phyloP scores from a whole-genome alignment of 129 eudicot genomes.

The Artemisia argyi region DNA sequence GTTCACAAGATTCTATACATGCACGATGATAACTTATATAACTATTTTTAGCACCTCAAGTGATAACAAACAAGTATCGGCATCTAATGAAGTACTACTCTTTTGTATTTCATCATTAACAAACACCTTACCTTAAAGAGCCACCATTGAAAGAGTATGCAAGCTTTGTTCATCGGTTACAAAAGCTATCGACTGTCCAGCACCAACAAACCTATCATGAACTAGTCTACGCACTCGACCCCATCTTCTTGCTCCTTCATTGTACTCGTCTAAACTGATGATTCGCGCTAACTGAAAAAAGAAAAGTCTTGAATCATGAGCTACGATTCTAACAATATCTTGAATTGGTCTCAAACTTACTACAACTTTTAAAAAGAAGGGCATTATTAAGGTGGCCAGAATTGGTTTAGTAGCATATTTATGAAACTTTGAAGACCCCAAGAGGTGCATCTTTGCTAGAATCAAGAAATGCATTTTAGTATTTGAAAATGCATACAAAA shows the following conservation, averaged over 20 bases:
- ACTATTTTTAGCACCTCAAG: neutral
- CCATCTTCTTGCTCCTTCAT: conserved; percentile 32
- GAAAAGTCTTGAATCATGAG: conserved; percentile 45
- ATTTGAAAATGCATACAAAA: conserved; percentile 27
- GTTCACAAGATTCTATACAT: no score
- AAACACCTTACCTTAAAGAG: conserved; percentile 30
- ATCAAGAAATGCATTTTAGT: conserved; percentile 30
- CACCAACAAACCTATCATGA: conserved; percentile 16
- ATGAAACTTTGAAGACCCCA: conserved; percentile 18
- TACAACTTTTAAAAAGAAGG: conserved; percentile 44
- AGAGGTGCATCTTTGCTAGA: conserved; percentile 45
- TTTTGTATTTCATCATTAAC: neutral
- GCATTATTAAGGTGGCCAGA: conserved; percentile 42
- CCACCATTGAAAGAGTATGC: conserved; percentile 43
- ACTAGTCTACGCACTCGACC: conserved; percentile 42
- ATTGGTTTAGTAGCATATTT: conserved; percentile 31
- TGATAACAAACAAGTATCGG: conserved; percentile 4
- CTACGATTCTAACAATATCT: conserved; percentile 13
- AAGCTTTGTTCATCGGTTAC: conserved; percentile 31
- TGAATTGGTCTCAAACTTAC: conserved; percentile 37
- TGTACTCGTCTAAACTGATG: neutral
- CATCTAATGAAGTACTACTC: conserved; percentile 3
- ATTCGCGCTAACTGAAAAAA: conserved; percentile 48
- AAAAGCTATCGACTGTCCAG: conserved; percentile 4
- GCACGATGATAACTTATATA: no score